Conservation (phyloP, 2,329 filamentous ascomycete genomes). For the Pestalotiopsis sp. region DNA sequence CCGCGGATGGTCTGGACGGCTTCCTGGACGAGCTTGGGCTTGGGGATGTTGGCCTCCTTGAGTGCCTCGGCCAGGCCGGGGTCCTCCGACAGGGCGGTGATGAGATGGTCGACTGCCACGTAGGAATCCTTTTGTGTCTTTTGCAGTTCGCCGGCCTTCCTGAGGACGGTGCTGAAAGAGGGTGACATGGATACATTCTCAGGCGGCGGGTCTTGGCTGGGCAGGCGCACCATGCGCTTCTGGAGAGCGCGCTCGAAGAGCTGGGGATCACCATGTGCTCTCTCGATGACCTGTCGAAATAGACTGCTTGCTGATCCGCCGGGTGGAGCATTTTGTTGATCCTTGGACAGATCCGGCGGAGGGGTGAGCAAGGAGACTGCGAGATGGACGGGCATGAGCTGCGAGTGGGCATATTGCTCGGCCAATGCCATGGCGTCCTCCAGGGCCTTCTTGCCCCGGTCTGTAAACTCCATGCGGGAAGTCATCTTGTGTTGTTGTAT, state of each 20-base stretch:
- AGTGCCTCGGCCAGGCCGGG: conserved; percentile 71
- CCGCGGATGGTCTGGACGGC: conserved; percentile 92
- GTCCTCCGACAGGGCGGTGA: conserved; percentile 83
- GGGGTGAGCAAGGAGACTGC: conserved; percentile 81
- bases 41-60: conserved; percentile 87
- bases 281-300: conserved; percentile 92
- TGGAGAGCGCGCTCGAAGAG: conserved; percentile 87
- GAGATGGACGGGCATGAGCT: conserved; percentile 88
- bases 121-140: conserved; percentile 98
- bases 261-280: conserved; percentile 90
- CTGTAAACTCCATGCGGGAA: conserved; percentile 88
- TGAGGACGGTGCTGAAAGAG: conserved; percentile 78
- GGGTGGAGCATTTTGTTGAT: conserved; percentile 77
- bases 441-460: conserved; percentile 87
- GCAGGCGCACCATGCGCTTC: conserved; percentile 86
- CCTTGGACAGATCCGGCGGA: conserved; percentile 75
- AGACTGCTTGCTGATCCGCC: conserved; percentile 66
- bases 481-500: conserved; percentile 57
- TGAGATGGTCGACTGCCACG: conserved; percentile 93
- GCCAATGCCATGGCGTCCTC: conserved; percentile 87
- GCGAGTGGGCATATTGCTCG: conserved; percentile 87
- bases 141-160: conserved; percentile 84
- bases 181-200: conserved; percentile 85
- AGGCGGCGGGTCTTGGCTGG: conserved; percentile 92
- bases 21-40: conserved; percentile 85